Conservation (phyloP, 2,329 filamentous ascomycete species). For the Emmonsiellopsis sp. region DNA sequence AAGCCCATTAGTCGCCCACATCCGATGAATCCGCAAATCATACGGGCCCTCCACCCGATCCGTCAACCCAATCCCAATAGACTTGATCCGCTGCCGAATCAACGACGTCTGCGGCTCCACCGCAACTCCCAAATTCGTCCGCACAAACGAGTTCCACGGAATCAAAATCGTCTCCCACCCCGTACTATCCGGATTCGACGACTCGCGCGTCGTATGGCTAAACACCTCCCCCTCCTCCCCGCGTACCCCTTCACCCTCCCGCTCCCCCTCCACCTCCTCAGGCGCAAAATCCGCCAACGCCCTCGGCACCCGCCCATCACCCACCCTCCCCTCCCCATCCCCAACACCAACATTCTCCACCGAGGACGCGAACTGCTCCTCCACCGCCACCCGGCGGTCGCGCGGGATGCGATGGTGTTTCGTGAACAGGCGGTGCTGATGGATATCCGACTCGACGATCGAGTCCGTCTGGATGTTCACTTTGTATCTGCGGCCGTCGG, state of each 20-base stretch:
- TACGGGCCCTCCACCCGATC: constrained; percentile 84
- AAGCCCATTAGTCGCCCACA: constrained; percentile 83
- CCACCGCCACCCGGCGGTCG: constrained; percentile 6
- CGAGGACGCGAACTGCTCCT: constrained; percentile 10
- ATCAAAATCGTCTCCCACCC: constrained; percentile 95
- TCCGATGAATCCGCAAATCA: constrained; percentile 71
- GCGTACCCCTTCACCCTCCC: no score
- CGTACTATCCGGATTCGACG: constrained; percentile 52
- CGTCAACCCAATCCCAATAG: constrained; percentile 77
- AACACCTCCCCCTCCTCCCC: no score
- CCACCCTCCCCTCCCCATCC: no score
- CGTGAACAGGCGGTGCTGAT: constrained; percentile 76
- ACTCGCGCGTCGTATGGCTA: no score
- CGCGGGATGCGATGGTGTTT: constrained; percentile 28
- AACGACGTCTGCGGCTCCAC: constrained; percentile 91
- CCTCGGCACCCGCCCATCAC: constrained; percentile 5
- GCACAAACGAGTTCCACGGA: constrained; percentile 84
- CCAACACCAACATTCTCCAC: neutral
- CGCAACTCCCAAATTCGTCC: constrained; percentile 86
- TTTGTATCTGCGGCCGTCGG: constrained; percentile 84
- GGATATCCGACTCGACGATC: constrained; percentile 87
- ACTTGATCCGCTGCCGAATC: constrained; percentile 74
- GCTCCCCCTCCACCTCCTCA: neutral
- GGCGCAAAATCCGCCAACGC: constrained; percentile 27
- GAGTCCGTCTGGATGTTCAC: constrained; percentile 94